These are phyloP conservation scores for Beauveria asiatica DNA, from an alignment of 2,329 filamentous ascomycete species.

Conservation along the genomic window DNA sequence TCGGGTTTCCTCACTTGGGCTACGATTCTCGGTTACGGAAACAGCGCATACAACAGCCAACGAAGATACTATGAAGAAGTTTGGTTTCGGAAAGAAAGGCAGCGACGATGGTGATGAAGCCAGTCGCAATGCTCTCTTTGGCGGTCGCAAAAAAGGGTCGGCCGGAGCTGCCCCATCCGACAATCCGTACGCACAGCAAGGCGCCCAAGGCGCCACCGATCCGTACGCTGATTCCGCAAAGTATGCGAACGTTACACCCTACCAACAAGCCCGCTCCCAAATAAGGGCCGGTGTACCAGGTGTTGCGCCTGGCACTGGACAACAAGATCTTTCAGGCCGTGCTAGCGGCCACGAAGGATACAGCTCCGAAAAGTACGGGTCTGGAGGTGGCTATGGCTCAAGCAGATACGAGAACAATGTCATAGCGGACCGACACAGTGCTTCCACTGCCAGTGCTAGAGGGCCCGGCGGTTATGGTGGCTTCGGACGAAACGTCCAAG, in stretches of 20 bases:
- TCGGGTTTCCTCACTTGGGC: neutral
- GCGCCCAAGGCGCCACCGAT: constrained; percentile 32
- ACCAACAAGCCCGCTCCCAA: constrained; percentile 34
- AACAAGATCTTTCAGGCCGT: constrained; percentile 14
- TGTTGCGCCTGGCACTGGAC: constrained; percentile 10
- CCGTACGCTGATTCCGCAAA: constrained; percentile 44
- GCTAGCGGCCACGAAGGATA: constrained; percentile 33
- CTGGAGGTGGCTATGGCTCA: constrained; percentile 40
- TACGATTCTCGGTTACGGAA: neutral
- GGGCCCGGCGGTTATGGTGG: constrained; percentile 55
- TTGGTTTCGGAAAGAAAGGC: constrained; percentile 49
- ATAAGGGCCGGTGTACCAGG: constrained; percentile 20
- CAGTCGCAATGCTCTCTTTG: constrained; percentile 43
- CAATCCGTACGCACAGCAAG: constrained; percentile 51
- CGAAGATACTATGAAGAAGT: constrained; percentile 44
- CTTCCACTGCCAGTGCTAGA: constrained; percentile 24
- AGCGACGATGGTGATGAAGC: constrained; percentile 39
- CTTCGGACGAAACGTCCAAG: constrained; percentile 39
- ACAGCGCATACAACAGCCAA: neutral
- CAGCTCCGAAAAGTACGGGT: constrained; percentile 44
- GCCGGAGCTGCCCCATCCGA: constrained; percentile 35
- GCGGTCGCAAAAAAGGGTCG: constrained; percentile 40
- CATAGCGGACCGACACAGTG: constrained; percentile 19
- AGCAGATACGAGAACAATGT: constrained; percentile 42
- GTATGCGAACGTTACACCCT: constrained; percentile 36